A percentile compares a stretch with the other conserved stretches of the same genome.
Conservation (phyloP, 2,329 filamentous ascomycete species). For the Penicillium paneum region DNA sequence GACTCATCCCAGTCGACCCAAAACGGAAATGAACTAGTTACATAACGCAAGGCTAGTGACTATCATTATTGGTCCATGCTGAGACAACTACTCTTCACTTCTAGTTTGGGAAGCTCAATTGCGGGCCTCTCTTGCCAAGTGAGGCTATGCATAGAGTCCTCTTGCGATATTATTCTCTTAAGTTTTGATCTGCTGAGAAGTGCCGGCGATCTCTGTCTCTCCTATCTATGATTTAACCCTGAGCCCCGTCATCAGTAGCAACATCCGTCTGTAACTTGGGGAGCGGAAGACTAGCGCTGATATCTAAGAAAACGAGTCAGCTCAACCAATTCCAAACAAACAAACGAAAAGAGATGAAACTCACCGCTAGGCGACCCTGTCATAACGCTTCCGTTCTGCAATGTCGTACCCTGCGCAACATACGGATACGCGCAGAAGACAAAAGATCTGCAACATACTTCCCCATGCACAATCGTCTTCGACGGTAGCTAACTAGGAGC, state of each 20-base stretch:
- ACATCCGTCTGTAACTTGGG: conserved; percentile 43
- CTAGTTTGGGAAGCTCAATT: neutral
- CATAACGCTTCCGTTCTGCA: conserved; percentile 51
- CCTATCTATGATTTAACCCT: neutral
- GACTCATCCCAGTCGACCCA: neutral
- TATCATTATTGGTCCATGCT: neutral
- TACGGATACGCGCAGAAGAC: conserved; percentile 40
- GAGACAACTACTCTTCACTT: conserved; percentile 5
- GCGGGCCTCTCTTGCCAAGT: neutral
- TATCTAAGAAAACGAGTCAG: conserved; percentile 16
- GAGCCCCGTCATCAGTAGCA: conserved; percentile 24
- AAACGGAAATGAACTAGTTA: neutral
- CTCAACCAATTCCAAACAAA: neutral
- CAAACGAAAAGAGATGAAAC: neutral
- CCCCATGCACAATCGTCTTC: conserved; percentile 49
- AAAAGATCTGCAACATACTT: conserved; percentile 45
- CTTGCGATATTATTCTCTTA: neutral
- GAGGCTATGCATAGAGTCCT: neutral
- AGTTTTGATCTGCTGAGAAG: neutral
- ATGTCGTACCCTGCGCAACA: conserved; percentile 37
- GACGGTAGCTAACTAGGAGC: conserved; percentile 47
- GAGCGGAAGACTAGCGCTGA: conserved; percentile 46
- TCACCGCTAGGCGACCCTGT: conserved; percentile 48
- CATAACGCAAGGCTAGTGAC: neutral
- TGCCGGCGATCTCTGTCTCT: neutral